phyloP scores from a whole-genome alignment of 345 rosid species.

The Sapria himalayana region DNA sequence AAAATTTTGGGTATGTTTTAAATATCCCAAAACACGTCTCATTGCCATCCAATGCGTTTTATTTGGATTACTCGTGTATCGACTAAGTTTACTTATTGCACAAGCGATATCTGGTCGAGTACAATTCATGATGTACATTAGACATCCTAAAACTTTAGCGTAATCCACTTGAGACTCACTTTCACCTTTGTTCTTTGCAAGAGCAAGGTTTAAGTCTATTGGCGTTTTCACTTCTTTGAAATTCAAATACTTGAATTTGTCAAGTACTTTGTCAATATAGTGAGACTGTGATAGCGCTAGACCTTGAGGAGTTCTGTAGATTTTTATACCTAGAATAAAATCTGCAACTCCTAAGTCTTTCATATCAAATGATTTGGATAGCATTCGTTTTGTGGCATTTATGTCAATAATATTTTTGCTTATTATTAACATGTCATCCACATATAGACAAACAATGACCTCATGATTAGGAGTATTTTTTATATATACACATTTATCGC shows the following conservation, averaged over 20 bases:
- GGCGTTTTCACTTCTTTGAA: background rate
- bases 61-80: background rate
- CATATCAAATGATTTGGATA: background rate
- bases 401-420: background rate
- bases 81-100: constrained; percentile 2
- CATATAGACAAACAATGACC: background rate
- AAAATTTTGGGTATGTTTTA: background rate
- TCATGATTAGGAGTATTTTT: background rate
- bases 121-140: constrained; percentile 5
- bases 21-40: no score
- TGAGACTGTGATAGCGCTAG: background rate
- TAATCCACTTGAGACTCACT: constrained; percentile 3
- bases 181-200: background rate
- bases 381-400: background rate
- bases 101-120: constrained; percentile 4
- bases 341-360: no score
- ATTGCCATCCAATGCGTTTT: no score
- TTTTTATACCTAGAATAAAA: background rate
- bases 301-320: background rate
- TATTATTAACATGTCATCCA: background rate
- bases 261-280: background rate
- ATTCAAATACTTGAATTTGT: background rate
- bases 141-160: constrained; percentile 1
- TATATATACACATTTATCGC: background rate
- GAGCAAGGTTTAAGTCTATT: background rate